These are phyloP conservation scores for Posidonia oceanica DNA, from an alignment of 116 monocot genomes.

Conservation along the genomic window DNA sequence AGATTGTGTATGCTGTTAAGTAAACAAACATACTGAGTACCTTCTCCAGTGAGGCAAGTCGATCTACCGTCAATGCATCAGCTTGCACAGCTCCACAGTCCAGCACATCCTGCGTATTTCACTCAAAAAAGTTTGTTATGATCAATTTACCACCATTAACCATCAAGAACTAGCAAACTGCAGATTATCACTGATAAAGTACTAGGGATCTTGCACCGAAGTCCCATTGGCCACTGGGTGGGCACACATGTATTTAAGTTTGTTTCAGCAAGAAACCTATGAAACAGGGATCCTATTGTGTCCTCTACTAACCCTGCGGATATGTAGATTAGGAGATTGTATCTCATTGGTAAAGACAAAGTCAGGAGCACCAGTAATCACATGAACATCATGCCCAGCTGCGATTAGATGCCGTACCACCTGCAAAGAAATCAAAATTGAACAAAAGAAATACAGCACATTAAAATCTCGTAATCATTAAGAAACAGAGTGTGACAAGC, in stretches of 20 bases:
- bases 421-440: slow-evolving; percentile 7
- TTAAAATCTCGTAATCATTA: background rate
- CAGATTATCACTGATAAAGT: background rate
- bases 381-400: slow-evolving; percentile 74
- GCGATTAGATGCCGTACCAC: slow-evolving; percentile 72
- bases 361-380: slow-evolving; percentile 80
- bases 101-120: slow-evolving; percentile 58
- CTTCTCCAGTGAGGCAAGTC: slow-evolving; percentile 88
- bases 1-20: background rate
- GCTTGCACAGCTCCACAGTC: slow-evolving; percentile 97
- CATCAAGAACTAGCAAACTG: background rate
- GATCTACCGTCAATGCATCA: slow-evolving; percentile 93
- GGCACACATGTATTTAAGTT: background rate
- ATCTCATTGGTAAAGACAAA: slow-evolving; percentile 95
- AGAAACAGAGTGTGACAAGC: background rate
- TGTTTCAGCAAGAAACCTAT: background rate
- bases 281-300: background rate
- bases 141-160: background rate
- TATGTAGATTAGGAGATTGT: slow-evolving; percentile 68
- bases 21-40: slow-evolving; percentile 18
- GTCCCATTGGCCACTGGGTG: background rate
- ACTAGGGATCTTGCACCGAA: background rate
- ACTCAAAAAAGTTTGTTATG: background rate
- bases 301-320: slow-evolving; percentile 60
- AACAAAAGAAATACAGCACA: background rate